phyloP scores from a whole-genome alignment of 352 stramenopile genomes.

The Globisporangium nunn region DNA sequence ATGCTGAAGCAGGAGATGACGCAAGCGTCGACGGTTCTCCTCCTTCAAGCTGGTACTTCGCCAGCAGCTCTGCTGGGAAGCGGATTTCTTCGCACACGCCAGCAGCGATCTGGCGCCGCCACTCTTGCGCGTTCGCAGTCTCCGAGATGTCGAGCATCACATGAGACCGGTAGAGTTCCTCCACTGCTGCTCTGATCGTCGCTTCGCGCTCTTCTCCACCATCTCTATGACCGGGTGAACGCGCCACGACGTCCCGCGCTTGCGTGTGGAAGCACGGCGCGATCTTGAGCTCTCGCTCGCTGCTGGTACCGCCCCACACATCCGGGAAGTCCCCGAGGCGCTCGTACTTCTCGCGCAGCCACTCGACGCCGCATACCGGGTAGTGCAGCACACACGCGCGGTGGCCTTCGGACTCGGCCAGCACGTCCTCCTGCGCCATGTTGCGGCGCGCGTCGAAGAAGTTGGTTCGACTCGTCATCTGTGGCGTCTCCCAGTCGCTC shows the following conservation, averaged over 20 bases:
- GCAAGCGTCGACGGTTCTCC: not conserved
- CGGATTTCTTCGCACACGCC: constrained; percentile 29
- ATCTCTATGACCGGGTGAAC: not conserved
- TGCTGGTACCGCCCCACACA: constrained; percentile 18
- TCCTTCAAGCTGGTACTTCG: not conserved
- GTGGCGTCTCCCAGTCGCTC: too few relatives aligned
- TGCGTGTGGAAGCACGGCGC: constrained; percentile 33
- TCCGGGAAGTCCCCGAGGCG: constrained; percentile 20
- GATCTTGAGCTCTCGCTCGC: constrained; percentile 14
- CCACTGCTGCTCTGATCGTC: not conserved
- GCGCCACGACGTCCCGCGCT: constrained; percentile 15
- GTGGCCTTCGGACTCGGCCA: not conserved
- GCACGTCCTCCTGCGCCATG: constrained; percentile 9
- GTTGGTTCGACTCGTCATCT: constrained; percentile 12
- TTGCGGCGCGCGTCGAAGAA: constrained; percentile 25
- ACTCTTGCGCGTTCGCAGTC: constrained; percentile 9
- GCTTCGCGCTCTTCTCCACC: not conserved
- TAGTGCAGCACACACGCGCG: constrained; percentile 26
- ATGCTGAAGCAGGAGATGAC: not conserved
- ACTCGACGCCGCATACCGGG: constrained; percentile 31
- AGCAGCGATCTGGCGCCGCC: constrained; percentile 15
- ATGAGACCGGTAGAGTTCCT: constrained; percentile 17
- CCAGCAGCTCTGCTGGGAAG: constrained; percentile 17
- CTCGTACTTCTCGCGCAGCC: constrained; percentile 31
- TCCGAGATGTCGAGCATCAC: constrained; percentile 17